These are phyloP conservation scores for Graphiopsis chlorocephala DNA, from an alignment of 2,329 filamentous ascomycete species.

Conservation along the genomic window DNA sequence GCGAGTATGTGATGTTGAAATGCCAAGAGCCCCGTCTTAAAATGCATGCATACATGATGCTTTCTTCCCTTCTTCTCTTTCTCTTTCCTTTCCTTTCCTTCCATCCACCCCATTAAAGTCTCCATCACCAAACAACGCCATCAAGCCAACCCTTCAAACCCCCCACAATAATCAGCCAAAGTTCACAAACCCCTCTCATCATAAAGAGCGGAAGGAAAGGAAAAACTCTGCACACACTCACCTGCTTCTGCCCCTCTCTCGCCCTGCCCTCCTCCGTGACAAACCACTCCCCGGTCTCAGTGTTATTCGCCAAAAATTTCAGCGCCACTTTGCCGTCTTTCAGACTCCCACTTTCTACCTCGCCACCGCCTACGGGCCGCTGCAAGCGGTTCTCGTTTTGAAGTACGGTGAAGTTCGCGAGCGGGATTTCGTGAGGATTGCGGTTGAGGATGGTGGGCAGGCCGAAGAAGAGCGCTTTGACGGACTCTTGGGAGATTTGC, in stretches of 20 bases:
- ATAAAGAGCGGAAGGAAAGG: neutral
- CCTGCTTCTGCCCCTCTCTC: neutral
- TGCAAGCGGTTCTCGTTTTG: constrained; percentile 57
- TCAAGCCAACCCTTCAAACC: neutral
- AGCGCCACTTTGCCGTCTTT: constrained; percentile 38
- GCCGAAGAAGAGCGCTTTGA: constrained; percentile 64
- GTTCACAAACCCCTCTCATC: neutral
- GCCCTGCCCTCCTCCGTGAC: neutral
- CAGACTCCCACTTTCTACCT: constrained; percentile 55
- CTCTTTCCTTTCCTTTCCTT: neutral
- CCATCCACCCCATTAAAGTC: too few relatives aligned
- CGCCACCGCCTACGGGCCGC: constrained; percentile 46
- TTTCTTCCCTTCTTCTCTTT: neutral
- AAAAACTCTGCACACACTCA: neutral
- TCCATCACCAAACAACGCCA: neutral
- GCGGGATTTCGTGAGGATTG: constrained; percentile 60
- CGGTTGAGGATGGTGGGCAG: constrained; percentile 56
- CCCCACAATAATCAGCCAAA: neutral
- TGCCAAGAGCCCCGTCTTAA: neutral
- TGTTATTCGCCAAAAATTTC: constrained; percentile 28
- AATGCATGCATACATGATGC: neutral
- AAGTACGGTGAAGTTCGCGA: constrained; percentile 66
- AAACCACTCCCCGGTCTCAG: constrained; percentile 23
- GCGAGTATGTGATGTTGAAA: neutral
- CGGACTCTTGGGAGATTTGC: constrained; percentile 52